These are phyloP conservation scores for Veloboletus limbatus DNA, from an alignment of 1,284 basidiomycete genomes.

Conservation along the genomic window DNA sequence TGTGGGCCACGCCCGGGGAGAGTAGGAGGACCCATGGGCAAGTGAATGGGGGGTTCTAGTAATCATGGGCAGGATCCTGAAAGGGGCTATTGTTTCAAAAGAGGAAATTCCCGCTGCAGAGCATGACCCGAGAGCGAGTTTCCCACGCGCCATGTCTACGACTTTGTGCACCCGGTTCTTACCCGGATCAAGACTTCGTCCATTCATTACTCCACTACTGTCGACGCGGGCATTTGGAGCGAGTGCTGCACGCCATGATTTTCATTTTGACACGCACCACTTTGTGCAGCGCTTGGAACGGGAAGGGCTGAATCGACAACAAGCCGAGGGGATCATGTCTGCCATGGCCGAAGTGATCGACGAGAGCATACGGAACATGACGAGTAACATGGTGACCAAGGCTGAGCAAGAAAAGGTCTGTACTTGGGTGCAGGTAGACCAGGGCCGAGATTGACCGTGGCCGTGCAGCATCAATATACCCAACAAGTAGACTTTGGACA, in stretches of 20 bases:
- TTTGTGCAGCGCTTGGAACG: slow-evolving; percentile 87
- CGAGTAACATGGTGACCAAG: slow-evolving; percentile 90
- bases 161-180: slow-evolving; percentile 9
- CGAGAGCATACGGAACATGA: slow-evolving; percentile 93
- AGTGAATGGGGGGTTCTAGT: too few species aligned
- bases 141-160: slow-evolving; percentile 21
- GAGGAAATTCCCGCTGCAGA: too few species aligned
- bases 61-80: too few species aligned
- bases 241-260: slow-evolving; percentile 36
- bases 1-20: too few species aligned
- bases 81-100: too few species aligned
- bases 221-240: slow-evolving; percentile 23
- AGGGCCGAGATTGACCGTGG: slow-evolving; percentile 11
- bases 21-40: too few species aligned
- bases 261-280: slow-evolving; percentile 93
- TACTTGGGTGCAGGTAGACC: neutral
- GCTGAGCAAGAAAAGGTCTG: slow-evolving; percentile 91
- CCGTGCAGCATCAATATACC: slow-evolving; percentile 79
- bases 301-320: slow-evolving; percentile 82
- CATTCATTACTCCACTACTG: neutral
- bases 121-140: too few species aligned
- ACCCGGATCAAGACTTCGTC: slow-evolving; percentile 3
- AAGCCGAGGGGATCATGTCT: slow-evolving; percentile 93
- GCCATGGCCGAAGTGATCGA: slow-evolving; percentile 95
- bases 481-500: slow-evolving; percentile 98